Percentiles rank a stretch among this genome's conserved stretches.
phyloP scores from a whole-genome alignment of 495 filamentous ascomycete genomes.

The Hyaloscypha hepaticicola region DNA sequence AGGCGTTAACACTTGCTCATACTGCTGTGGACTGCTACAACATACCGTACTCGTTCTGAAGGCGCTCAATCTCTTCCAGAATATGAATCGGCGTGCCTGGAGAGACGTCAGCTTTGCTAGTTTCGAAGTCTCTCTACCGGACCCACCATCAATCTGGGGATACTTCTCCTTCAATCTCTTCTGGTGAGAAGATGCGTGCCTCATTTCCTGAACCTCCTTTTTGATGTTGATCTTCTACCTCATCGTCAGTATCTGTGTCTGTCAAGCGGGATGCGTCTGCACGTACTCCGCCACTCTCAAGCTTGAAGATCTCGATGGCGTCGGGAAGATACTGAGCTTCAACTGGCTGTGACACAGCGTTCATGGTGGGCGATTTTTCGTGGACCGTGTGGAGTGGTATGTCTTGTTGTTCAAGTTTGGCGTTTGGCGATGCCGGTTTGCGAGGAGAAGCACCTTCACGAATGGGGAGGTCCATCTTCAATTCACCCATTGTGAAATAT shows the following conservation, averaged over 20 bases:
- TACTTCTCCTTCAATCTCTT: slow-evolving; percentile 1
- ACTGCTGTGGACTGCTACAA: not conserved
- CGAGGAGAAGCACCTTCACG: not conserved
- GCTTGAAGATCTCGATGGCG: not conserved
- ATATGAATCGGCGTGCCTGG: not conserved
- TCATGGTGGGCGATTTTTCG: not conserved
- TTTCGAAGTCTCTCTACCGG: not conserved
- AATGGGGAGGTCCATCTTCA: not conserved
- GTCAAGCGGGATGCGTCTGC: not conserved
- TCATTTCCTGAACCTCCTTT: not conserved
- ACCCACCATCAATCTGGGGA: not conserved
- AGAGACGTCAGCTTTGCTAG: not conserved
- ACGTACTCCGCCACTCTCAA: not conserved
- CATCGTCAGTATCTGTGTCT: not conserved
- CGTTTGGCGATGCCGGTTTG: not conserved
- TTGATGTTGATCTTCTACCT: not conserved
- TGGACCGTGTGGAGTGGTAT: not conserved
- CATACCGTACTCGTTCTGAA: not conserved
- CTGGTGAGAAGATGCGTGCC: not conserved
- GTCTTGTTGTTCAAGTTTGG: not conserved
- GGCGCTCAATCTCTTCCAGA: slow-evolving; percentile 2
- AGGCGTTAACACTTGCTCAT: not conserved
- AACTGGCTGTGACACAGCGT: not conserved
- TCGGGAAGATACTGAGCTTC: not conserved
- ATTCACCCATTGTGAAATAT: not conserved